Conservation (phyloP, 192 early-diverging fungal genomes). For the Gonapodya prolifera region DNA sequence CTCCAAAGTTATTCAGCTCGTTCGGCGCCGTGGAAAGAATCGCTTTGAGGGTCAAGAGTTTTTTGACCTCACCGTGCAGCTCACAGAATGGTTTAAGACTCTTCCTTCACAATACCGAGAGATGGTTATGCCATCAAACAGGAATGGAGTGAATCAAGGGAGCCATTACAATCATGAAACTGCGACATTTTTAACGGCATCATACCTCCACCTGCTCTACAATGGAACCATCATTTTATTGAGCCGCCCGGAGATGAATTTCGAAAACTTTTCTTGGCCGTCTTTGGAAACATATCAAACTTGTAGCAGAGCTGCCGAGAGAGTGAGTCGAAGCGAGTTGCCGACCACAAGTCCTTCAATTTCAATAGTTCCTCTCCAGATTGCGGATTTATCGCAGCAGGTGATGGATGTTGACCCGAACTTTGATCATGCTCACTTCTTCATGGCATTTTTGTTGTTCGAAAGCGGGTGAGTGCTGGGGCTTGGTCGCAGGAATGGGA, state of each 20-base stretch:
- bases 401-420: background rate
- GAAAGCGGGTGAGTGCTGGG: background rate
- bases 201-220: conserved; percentile 1
- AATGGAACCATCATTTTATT: background rate
- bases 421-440: background rate
- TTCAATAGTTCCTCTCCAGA: background rate
- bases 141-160: background rate
- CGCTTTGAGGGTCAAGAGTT: background rate
- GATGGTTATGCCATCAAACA: background rate
- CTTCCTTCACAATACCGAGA: background rate
- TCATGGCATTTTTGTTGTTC: background rate
- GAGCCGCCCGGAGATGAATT: background rate
- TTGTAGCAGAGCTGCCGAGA: background rate
- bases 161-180: background rate
- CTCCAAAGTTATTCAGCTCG: background rate
- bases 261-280: background rate
- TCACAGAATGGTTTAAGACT: background rate
- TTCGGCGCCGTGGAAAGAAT: background rate
- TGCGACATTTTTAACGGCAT: background rate
- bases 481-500: background rate
- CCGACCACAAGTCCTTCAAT: background rate
- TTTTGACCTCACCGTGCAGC: background rate
- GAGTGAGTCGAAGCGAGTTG: background rate
- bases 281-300: background rate
- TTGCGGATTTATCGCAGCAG: background rate